Percentiles rank a stretch among this genome's conserved stretches.
Conservation (phyloP, 306 rosid genomes). For the Vigna trinervia region DNA sequence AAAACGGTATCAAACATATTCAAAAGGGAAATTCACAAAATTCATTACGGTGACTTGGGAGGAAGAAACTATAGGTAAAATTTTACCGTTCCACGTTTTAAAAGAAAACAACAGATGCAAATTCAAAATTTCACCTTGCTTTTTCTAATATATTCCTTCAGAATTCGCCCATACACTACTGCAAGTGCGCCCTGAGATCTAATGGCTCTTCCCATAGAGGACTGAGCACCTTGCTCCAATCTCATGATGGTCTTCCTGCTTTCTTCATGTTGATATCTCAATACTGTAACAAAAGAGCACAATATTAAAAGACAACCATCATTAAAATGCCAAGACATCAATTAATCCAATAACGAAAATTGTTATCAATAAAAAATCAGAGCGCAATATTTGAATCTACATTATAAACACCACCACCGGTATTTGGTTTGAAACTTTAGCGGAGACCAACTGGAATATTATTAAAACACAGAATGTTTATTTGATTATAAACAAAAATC, state of each 20-base stretch:
- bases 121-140: constrained; percentile 58
- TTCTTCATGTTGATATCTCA: constrained; percentile 60
- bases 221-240: constrained; percentile 74
- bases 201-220: constrained; percentile 63
- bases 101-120: constrained; percentile 24
- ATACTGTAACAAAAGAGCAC: constrained; percentile 50
- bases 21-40: constrained; percentile 17
- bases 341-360: constrained; percentile 16
- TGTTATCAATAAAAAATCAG: not conserved
- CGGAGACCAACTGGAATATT: constrained; percentile 1
- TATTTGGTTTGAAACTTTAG: constrained; percentile 25
- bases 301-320: constrained; percentile 41
- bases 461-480: constrained; percentile 13
- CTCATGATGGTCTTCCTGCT: constrained; percentile 74
- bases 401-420: constrained; percentile 2
- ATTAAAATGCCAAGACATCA: constrained; percentile 20
- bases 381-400: not conserved
- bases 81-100: constrained; percentile 7
- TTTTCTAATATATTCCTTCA: constrained; percentile 69
- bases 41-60: constrained; percentile 1
- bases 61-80: constrained; percentile 41
- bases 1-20: constrained; percentile 28
- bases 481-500: constrained; percentile 29
- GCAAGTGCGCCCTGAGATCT: constrained; percentile 79
- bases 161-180: constrained; percentile 65